Evolutionary conservation across 2,329 filamentous ascomycete species (phyloP), one percentile per base, ranked within the genome.

Genomic region (Fusarium equiseti): DNA sequence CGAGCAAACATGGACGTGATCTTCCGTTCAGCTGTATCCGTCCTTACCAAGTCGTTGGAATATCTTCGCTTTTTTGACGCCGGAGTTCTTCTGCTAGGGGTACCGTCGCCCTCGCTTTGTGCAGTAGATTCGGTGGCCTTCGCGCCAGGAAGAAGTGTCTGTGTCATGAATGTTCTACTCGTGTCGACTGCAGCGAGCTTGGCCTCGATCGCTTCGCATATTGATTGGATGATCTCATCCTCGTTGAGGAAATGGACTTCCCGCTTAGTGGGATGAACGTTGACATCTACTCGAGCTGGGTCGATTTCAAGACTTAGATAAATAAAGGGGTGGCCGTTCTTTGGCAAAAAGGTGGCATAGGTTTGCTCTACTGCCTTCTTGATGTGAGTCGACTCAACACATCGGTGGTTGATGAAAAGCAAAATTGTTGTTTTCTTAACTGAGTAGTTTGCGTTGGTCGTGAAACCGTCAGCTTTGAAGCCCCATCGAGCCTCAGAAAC

Each of bases 221-320:
- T 90, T 16, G 89, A 87, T 70, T 96, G 92, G 49, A 96, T 92
- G 48, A 99, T 97, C 74, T 99, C 96, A 70, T 99, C 96, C 78
- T 99, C 96, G 67, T 98, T 97, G 24, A 99, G 85, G 75, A 99
- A 98, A 76, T 98, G 96, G 22, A 99, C 96, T 78, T 99, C 95
- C 53, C 94, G 88, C 80, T 99, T 99, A 0, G 96, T 99, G 0
- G 96, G 96, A 79, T 99, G 96, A 1, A 99, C 92, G 74, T 99
- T 99, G 77, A 99, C 97, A 79, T 99, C 96, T 6, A 99, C 94
- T 56, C 95, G 87, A 27, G 92, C 89, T 2, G 96, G 95, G 73
- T 98, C 95, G 61, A 99, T 97, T 64, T 97, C 92, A 4, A 99
- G 86, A 77, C 91, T 96, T 27, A 99, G 85, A 77, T 99, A 99